Evolutionary conservation across 2,329 filamentous ascomycete genomes (phyloP).

Genomic region (Penicillium sumatraense): DNA sequence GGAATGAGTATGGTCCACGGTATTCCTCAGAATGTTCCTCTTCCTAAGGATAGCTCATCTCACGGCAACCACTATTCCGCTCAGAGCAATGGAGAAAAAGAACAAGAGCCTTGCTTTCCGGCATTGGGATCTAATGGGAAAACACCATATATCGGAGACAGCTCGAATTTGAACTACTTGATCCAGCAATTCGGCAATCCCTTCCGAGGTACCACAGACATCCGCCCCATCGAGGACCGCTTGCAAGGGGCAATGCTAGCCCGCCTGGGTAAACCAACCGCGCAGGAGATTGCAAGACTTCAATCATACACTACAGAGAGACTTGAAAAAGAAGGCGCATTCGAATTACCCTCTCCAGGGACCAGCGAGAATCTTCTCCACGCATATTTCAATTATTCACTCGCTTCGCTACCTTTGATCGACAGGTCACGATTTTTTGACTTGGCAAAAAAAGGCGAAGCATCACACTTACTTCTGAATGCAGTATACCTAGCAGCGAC

Average conservation of each 20-base stretch:
- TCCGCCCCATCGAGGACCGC: slow-evolving; percentile 18
- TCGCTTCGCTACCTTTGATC: slow-evolving; percentile 25
- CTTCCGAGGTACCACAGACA: slow-evolving; percentile 16
- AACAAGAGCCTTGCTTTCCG: neutral
- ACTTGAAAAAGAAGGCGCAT: slow-evolving; percentile 20
- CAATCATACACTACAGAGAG: neutral
- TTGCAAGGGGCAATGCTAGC: slow-evolving; percentile 26
- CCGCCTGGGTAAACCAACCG: slow-evolving; percentile 16
- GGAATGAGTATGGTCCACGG: neutral
- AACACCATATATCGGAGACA: slow-evolving; percentile 24
- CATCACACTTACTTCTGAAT: slow-evolving; percentile 28
- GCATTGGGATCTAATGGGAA: neutral
- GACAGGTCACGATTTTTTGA: slow-evolving; percentile 22
- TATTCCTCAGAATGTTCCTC: neutral
- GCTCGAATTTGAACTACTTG: slow-evolving; percentile 31
- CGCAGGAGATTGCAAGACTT: slow-evolving; percentile 13
- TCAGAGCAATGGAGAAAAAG: neutral
- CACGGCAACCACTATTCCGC: neutral
- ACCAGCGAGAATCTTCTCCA: slow-evolving; percentile 23
- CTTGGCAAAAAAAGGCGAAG: slow-evolving; percentile 12
- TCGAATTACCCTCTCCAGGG: slow-evolving; percentile 18
- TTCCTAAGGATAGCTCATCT: neutral
- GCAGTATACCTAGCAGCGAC: slow-evolving; percentile 26
- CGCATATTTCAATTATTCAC: slow-evolving; percentile 25
- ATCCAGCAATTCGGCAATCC: slow-evolving; percentile 30